Conservation (phyloP, 2,329 filamentous ascomycete species). For the Nemania diffusa region DNA sequence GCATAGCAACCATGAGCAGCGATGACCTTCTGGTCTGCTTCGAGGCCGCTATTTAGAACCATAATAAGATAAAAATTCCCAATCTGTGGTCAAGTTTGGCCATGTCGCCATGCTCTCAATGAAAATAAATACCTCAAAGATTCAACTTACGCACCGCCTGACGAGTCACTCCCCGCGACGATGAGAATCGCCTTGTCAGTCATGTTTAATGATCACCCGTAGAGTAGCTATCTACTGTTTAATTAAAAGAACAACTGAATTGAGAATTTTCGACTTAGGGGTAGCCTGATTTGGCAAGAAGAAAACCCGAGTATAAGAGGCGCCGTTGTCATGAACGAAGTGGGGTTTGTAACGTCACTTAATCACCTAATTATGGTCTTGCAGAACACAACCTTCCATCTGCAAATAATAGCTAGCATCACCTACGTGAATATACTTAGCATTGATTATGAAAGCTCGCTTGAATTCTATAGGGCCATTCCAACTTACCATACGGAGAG, state of each 20-base stretch:
- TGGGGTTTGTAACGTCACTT: conserved; percentile 32
- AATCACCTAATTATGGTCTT: conserved; percentile 14
- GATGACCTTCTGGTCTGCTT: conserved; percentile 95
- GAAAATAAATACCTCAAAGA: conserved; percentile 12
- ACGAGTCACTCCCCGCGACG: conserved; percentile 90
- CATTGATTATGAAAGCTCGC: neutral
- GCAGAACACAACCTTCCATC: neutral
- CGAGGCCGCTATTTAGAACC: conserved; percentile 76
- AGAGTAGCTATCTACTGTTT: neutral
- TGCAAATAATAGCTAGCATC: neutral
- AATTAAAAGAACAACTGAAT: neutral
- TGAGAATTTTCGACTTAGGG: neutral
- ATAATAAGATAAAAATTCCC: neutral
- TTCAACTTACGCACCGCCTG: conserved; percentile 78
- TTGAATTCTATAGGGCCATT: neutral
- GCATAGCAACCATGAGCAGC: conserved; percentile 93
- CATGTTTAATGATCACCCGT: conserved; percentile 46
- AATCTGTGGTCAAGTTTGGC: neutral
- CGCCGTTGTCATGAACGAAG: conserved; percentile 22
- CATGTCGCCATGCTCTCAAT: neutral
- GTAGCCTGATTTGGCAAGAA: neutral
- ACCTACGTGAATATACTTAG: neutral
- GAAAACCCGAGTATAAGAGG: conserved; percentile 4
- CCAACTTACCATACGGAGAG: neutral
- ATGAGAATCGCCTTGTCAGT: conserved; percentile 71